Evolutionary conservation across 768 basidiomycete species (phyloP).

Genomic region (Tulasnella sp.): DNA sequence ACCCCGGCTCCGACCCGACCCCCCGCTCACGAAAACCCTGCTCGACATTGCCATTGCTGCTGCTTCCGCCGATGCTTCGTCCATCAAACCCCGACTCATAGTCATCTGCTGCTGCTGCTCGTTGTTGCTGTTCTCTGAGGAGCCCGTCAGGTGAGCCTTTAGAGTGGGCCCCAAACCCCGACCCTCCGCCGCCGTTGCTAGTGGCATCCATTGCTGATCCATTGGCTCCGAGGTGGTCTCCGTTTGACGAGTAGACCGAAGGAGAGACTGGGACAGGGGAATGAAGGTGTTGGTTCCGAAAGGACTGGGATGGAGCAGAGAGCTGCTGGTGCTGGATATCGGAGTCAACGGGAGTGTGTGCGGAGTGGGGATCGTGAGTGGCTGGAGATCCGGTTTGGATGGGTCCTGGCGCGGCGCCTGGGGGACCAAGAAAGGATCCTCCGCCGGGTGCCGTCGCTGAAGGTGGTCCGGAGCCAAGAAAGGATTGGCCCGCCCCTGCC

Average conservation of each 20-base stretch:
- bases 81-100: slow-evolving; percentile 10
- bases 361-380: slow-evolving; percentile 1
- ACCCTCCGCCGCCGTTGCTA: slow-evolving; percentile 5
- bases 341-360: slow-evolving; percentile 7
- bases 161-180: slow-evolving; percentile 13
- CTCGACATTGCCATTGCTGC: slow-evolving; percentile 7
- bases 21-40: slow-evolving; percentile 21
- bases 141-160: not conserved
- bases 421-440: slow-evolving; percentile 64
- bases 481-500: slow-evolving; percentile 47
- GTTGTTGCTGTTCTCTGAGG: not conserved
- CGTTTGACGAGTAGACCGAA: slow-evolving; percentile 7
- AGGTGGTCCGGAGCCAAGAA: slow-evolving; percentile 46
- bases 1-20: slow-evolving; percentile 19
- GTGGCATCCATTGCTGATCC: slow-evolving; percentile 9
- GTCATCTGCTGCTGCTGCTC: slow-evolving; percentile 1
- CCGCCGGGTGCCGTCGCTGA: slow-evolving; percentile 9
- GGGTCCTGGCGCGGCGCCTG: slow-evolving; percentile 36
- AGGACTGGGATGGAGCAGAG: slow-evolving; percentile 11
- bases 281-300: slow-evolving; percentile 19
- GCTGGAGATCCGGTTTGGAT: slow-evolving; percentile 23
- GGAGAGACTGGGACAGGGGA: slow-evolving; percentile 17
- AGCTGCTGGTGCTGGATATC: slow-evolving; percentile 3
- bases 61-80: not conserved
- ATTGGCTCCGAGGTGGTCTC: not conserved